A percentile compares a stretch with the other conserved stretches of the same genome.
These are phyloP conservation scores for Falciphora oryzae DNA, from an alignment of 2,329 filamentous ascomycete species.

Conservation along the genomic window DNA sequence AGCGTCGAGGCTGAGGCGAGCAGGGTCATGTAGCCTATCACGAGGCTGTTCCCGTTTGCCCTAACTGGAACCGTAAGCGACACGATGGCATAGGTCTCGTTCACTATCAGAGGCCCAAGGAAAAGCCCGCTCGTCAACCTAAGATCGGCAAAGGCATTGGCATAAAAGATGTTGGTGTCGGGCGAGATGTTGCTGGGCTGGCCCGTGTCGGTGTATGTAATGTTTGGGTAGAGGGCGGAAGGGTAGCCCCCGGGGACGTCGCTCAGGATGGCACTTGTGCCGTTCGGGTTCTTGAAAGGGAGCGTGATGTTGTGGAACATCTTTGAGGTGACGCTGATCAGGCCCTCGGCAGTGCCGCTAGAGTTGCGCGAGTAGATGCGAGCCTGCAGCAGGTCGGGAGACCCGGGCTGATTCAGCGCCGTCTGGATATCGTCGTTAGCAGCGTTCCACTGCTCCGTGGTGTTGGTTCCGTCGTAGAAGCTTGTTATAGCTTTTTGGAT, in stretches of 20 bases:
- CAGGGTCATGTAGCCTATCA: constrained; percentile 79
- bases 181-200: constrained; percentile 34
- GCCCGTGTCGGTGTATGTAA: constrained; percentile 55
- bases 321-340: constrained; percentile 59
- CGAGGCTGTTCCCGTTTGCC: constrained; percentile 50
- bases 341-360: constrained; percentile 47
- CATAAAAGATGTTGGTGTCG: constrained; percentile 36
- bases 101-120: constrained; percentile 69
- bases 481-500: constrained; percentile 46
- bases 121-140: constrained; percentile 55
- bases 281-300: constrained; percentile 55
- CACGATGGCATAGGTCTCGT: constrained; percentile 66
- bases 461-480: constrained; percentile 52
- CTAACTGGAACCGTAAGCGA: constrained; percentile 78
- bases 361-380: constrained; percentile 66
- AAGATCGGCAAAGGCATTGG: constrained; percentile 44
- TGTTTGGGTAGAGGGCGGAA: constrained; percentile 67
- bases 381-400: constrained; percentile 60
- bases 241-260: constrained; percentile 64
- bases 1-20: constrained; percentile 64
- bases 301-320: constrained; percentile 48
- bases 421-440: constrained; percentile 62
- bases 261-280: constrained; percentile 53
- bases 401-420: constrained; percentile 58
- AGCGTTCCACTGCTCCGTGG: constrained; percentile 52